Base-by-base conservation (phyloP, 352 stramenopile genomes). In the Phytophthora meadii region DNA sequence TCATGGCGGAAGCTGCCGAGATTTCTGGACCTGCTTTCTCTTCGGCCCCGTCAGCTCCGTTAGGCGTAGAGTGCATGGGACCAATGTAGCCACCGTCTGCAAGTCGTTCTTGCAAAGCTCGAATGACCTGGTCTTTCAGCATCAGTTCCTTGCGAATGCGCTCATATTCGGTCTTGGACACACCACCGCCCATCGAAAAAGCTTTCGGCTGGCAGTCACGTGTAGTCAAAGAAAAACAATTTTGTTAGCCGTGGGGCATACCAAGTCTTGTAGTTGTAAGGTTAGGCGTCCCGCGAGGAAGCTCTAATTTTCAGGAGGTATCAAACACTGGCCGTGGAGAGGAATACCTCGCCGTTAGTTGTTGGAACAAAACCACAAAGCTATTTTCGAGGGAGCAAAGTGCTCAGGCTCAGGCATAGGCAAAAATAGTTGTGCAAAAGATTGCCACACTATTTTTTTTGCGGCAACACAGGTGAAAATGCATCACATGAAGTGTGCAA, bases 131-230 rank as follows among this genome's bases (percentile, higher is more conserved):
- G 40, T 93, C 79, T 41, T 91, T 91, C 14, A 81, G 65, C 30
- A 89, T 59, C 32, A 90, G 49, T 55, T 93, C 84, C 46, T 84
- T 87, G 58, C 80, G 79, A 69, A 91, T 81, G 53, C 79, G 82
- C 32, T 90, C 84, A 51, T 90, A 90, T 71, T 92, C 81, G 56
- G 44, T 66, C 62, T 86, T 92, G 64, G 81, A 92, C 66, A 92
- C 81, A 36, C 84, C 84, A 24, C 81, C 81, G 22, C 84, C 84
- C 84, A 92, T 92, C 17, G 59, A 14, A 60, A 56, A 59, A 50
- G 45, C 27, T 30, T 9, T 3, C 14, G 12, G 11, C 3, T 45
- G 19, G 50, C 8, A 53, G 50, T 52, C 24, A 28, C 48, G 54
- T 34, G 34, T 44, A 52, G 25, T 56, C 40, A 24, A 49, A 50